Conservation (phyloP, 108 stramenopile genomes). For the Cyclotella sp. region DNA sequence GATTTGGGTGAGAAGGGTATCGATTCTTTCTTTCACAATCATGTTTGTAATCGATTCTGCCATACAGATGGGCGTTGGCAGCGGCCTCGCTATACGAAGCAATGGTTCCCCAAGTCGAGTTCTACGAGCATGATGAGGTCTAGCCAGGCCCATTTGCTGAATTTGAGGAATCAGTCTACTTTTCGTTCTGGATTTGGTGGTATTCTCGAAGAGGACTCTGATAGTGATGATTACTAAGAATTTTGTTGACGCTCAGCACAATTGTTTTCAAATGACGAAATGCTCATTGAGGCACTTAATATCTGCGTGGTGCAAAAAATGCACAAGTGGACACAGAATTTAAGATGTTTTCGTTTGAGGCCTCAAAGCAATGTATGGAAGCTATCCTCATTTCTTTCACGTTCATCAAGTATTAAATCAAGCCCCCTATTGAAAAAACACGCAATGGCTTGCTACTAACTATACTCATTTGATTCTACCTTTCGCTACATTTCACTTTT, state of each 20-base stretch:
- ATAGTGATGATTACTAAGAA: conserved; percentile 25
- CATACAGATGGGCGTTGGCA: conserved; percentile 45
- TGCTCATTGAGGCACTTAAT: too few species aligned
- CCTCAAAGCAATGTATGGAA: too few species aligned
- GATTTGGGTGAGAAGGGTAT: conserved; percentile 82
- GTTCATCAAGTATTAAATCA: too few species aligned
- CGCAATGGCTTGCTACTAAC: too few species aligned
- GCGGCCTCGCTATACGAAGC: conserved; percentile 38
- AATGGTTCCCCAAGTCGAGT: conserved; percentile 58
- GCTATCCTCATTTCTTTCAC: too few species aligned
- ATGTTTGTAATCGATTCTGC: conserved; percentile 74
- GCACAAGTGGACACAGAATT: too few species aligned
- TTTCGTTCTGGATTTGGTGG: conserved; percentile 47
- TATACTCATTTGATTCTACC: too few species aligned
- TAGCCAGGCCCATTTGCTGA: conserved; percentile 40
- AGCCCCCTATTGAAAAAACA: too few species aligned
- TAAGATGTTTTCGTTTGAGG: too few species aligned
- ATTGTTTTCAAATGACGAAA: neutral
- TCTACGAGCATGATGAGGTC: conserved; percentile 65
- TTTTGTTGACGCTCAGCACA: neutral
- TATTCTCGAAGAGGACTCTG: conserved; percentile 49
- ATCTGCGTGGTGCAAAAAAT: too few species aligned
- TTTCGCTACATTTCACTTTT: too few species aligned
- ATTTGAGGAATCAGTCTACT: conserved; percentile 40
- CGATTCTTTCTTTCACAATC: conserved; percentile 77